A percentile compares a stretch with the other conserved stretches of the same genome.
Conservation (phyloP, 495 filamentous ascomycete species). For the Hypoxylon rickii region DNA sequence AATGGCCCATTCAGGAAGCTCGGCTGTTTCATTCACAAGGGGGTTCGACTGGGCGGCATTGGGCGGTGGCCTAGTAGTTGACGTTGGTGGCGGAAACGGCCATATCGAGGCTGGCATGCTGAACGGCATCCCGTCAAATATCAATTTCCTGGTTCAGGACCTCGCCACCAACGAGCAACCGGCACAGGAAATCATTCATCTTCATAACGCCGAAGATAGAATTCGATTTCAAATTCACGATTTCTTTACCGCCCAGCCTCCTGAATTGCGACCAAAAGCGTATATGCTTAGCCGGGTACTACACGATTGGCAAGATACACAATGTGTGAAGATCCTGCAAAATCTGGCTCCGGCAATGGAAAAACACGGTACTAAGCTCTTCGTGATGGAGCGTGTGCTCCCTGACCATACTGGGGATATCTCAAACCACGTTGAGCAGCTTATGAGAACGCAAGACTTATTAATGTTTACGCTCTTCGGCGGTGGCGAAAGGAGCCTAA, state of each 20-base stretch:
- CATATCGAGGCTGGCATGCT: slow-evolving; percentile 5
- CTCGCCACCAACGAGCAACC: neutral
- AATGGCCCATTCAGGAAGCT: neutral
- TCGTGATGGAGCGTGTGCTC: slow-evolving; percentile 10
- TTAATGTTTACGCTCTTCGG: slow-evolving; percentile 10
- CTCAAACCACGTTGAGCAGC: slow-evolving; percentile 9
- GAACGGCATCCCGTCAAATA: neutral
- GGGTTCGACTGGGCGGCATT: slow-evolving; percentile 4
- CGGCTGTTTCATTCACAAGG: neutral
- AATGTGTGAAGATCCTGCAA: slow-evolving; percentile 1
- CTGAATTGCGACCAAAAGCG: slow-evolving; percentile 1
- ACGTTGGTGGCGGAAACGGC: slow-evolving; percentile 6
- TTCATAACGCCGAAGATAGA: neutral
- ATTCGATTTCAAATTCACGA: slow-evolving; percentile 4
- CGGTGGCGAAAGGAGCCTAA: slow-evolving; percentile 3
- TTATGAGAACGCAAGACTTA: slow-evolving; percentile 10
- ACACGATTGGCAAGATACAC: slow-evolving; percentile 9
- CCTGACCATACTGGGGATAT: slow-evolving; percentile 4
- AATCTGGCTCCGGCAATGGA: slow-evolving; percentile 4
- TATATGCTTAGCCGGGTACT: slow-evolving; percentile 7
- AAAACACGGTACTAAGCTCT: slow-evolving; percentile 1
- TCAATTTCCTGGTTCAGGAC: slow-evolving; percentile 9
- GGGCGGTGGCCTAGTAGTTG: slow-evolving; percentile 1
- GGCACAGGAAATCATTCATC: neutral
- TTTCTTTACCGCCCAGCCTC: slow-evolving; percentile 3